Percentiles rank a stretch among this genome's conserved stretches.
Conservation (phyloP, 1,284 basidiomycete species). For the Amylostereum areolatum region DNA sequence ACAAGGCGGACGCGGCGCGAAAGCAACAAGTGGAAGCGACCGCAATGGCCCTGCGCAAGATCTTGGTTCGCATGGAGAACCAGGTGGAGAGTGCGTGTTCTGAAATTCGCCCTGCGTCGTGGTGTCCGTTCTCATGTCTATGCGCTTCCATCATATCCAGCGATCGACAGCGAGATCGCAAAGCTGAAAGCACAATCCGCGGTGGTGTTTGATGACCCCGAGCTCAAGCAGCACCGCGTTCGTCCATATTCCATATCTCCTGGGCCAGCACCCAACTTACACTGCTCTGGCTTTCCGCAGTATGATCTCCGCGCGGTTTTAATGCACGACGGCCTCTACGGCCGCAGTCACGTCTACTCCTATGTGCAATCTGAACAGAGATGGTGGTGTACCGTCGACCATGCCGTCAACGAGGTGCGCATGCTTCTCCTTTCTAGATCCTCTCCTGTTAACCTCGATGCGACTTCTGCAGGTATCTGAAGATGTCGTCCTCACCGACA, state of each 20-base stretch:
- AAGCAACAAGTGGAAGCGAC: constrained; percentile 36
- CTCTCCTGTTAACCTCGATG: not conserved
- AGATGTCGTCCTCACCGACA: constrained; percentile 58
- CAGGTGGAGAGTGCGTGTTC: constrained; percentile 43
- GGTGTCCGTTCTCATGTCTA: not conserved
- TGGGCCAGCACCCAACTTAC: not conserved
- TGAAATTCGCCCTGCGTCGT: not conserved
- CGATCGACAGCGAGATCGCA: constrained; percentile 42
- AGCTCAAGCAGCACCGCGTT: constrained; percentile 54
- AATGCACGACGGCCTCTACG: constrained; percentile 67
- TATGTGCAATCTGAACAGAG: constrained; percentile 58
- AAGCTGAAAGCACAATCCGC: constrained; percentile 37
- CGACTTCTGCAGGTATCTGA: constrained; percentile 49
- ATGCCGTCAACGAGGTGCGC: constrained; percentile 55
- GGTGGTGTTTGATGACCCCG: constrained; percentile 50
- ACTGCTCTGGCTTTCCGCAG: constrained; percentile 27
- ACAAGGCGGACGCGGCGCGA: constrained; percentile 41
- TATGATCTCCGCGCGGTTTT: constrained; percentile 74
- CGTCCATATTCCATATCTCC: constrained; percentile 16
- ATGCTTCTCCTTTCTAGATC: not conserved
- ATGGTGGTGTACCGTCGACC: constrained; percentile 81
- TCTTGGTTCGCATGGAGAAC: constrained; percentile 45
- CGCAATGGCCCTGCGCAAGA: constrained; percentile 41
- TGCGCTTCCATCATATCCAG: constrained; percentile 27
- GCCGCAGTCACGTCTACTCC: constrained; percentile 67